Conservation (phyloP, 2,329 filamentous ascomycete species). For the Albifimbria verrucaria region DNA sequence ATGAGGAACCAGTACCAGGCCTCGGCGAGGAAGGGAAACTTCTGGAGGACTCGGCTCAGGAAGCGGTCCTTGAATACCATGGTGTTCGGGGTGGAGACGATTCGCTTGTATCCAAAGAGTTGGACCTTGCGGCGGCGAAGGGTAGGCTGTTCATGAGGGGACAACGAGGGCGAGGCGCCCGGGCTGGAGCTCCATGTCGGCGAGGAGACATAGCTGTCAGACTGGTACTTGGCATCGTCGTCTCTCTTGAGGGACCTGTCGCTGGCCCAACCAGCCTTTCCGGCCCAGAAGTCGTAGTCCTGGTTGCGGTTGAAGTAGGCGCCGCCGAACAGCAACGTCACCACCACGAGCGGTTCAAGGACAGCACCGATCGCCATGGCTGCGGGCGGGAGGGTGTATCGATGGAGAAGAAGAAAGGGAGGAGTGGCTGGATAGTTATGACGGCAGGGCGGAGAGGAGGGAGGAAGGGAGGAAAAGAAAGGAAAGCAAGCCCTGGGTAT, state of each 20-base stretch:
- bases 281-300: slow-evolving; percentile 27
- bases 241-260: slow-evolving; percentile 21
- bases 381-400: not conserved
- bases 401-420: not conserved
- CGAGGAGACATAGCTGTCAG: slow-evolving; percentile 17
- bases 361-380: slow-evolving; percentile 37
- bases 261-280: slow-evolving; percentile 15
- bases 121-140: slow-evolving; percentile 30
- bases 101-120: slow-evolving; percentile 25
- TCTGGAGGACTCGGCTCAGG: slow-evolving; percentile 52
- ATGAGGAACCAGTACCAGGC: slow-evolving; percentile 76
- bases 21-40: slow-evolving; percentile 70
- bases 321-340: slow-evolving; percentile 41
- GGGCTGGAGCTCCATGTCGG: not conserved
- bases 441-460: no score
- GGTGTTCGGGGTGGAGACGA: slow-evolving; percentile 29
- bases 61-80: slow-evolving; percentile 27
- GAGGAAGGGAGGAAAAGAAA: no score
- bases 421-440: not conserved
- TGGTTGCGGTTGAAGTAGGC: slow-evolving; percentile 41
- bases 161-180: slow-evolving; percentile 22
- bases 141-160: slow-evolving; percentile 21
- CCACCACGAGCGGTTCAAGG: slow-evolving; percentile 38
- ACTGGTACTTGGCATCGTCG: slow-evolving; percentile 25
- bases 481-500: no score